A percentile compares a stretch with the other conserved stretches of the same genome.
Evolutionary conservation across 2,329 filamentous ascomycete genomes (phyloP).

Genomic region (Exophiala calicioides): DNA sequence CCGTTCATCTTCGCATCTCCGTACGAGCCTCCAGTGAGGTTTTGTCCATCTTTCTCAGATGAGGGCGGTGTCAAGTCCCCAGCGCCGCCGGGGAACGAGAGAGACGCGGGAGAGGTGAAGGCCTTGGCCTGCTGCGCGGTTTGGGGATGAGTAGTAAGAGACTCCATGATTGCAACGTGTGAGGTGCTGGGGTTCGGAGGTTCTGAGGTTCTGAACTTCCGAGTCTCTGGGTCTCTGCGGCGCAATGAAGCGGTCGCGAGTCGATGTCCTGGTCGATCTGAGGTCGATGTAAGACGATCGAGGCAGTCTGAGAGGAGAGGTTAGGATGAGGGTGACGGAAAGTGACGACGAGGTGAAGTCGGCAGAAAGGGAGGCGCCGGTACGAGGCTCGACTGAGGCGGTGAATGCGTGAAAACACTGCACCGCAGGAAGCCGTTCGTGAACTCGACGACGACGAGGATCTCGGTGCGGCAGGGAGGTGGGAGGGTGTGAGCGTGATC

Average conservation of each 20-base stretch:
- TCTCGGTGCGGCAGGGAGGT: constrained; percentile 18
- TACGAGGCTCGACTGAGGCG: constrained; percentile 15
- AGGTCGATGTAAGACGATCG: constrained; percentile 27
- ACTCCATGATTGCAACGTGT: constrained; percentile 65
- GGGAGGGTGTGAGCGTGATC: constrained; percentile 29
- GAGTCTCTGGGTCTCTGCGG: no score
- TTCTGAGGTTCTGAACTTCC: no score
- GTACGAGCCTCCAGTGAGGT: constrained; percentile 46
- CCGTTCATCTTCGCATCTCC: constrained; percentile 53
- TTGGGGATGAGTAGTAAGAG: constrained; percentile 85
- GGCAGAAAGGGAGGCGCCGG: constrained; percentile 6
- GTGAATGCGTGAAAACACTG: constrained; percentile 17
- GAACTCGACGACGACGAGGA: constrained; percentile 20
- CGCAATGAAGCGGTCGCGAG: constrained; percentile 33
- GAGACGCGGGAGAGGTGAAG: constrained; percentile 87
- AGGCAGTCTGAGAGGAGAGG: constrained; percentile 33
- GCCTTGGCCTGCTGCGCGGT: constrained; percentile 92
- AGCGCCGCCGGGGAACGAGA: constrained; percentile 85
- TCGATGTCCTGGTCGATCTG: constrained; percentile 22
- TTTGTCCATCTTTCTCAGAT: constrained; percentile 66
- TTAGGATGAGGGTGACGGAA: constrained; percentile 13
- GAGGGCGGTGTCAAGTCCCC: constrained; percentile 80
- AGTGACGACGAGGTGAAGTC: constrained; percentile 13
- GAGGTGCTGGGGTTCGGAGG: constrained; percentile 45
- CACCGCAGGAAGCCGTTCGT: constrained; percentile 15